phyloP scores from a whole-genome alignment of 148 eudicot genomes.

The Rhododendron ovatum region DNA sequence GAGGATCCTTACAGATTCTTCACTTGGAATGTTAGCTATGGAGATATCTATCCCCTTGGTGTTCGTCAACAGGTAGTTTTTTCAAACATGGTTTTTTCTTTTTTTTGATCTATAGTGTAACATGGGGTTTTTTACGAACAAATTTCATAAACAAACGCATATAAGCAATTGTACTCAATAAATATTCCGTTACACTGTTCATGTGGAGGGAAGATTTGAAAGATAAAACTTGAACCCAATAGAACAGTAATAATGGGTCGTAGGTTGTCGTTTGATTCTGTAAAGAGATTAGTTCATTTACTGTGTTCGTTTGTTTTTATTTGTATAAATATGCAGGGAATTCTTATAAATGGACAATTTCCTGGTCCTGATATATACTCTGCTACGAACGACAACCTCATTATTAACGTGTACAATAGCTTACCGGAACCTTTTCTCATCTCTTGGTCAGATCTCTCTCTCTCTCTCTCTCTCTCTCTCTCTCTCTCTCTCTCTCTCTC shows the following conservation, averaged over 20 bases:
- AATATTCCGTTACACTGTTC: background rate
- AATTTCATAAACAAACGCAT: background rate
- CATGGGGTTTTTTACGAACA: too few relatives aligned
- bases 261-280: background rate
- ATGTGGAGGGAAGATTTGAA: background rate
- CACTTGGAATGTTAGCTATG: constrained; percentile 87
- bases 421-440: constrained; percentile 78
- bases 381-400: constrained; percentile 67
- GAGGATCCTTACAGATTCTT: constrained; percentile 88
- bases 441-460: constrained; percentile 42
- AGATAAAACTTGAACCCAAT: background rate
- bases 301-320: background rate
- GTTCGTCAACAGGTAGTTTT: constrained; percentile 10
- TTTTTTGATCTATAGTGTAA: background rate
- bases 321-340: constrained; percentile 44
- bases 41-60: constrained; percentile 80
- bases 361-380: constrained; percentile 75
- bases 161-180: background rate
- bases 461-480: constrained; percentile 10
- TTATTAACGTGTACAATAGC: constrained; percentile 56
- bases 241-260: background rate
- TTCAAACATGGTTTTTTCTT: too few relatives aligned
- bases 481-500: background rate
- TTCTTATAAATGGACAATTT: constrained; percentile 70
- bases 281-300: constrained; percentile 10